Evolutionary conservation across 495 filamentous ascomycete genomes (phyloP).

Genomic region (Jackrogersella minutella): DNA sequence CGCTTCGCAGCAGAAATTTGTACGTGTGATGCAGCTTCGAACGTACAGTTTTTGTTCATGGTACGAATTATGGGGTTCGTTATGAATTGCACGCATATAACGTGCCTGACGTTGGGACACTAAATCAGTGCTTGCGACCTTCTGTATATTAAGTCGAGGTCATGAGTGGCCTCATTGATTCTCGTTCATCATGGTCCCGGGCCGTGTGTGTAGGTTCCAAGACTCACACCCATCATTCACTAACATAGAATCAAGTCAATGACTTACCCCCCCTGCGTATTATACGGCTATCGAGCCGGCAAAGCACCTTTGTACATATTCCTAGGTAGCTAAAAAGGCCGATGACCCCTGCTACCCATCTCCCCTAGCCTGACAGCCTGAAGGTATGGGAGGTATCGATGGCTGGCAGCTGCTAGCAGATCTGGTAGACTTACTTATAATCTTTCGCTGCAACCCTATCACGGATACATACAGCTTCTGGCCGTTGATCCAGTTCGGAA

Average conservation of each 20-base stretch:
- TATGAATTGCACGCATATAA: slow-evolving; percentile 38
- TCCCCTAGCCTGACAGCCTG: slow-evolving; percentile 30
- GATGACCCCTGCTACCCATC: slow-evolving; percentile 35
- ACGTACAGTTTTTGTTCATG: slow-evolving; percentile 29
- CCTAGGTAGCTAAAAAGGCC: slow-evolving; percentile 43
- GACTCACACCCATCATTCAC: slow-evolving; percentile 31
- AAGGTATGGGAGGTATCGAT: slow-evolving; percentile 22
- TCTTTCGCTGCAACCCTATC: slow-evolving; percentile 35
- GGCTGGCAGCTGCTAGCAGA: slow-evolving; percentile 30
- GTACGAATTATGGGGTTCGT: slow-evolving; percentile 38
- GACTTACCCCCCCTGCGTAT: slow-evolving; percentile 25
- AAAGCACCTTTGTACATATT: slow-evolving; percentile 29
- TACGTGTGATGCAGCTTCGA: slow-evolving; percentile 16
- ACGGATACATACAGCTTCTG: slow-evolving; percentile 37
- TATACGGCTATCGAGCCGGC: slow-evolving; percentile 38
- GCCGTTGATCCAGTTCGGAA: slow-evolving; percentile 33
- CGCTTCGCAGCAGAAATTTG: slow-evolving; percentile 24
- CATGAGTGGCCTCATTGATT: slow-evolving; percentile 42
- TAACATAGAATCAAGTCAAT: slow-evolving; percentile 12
- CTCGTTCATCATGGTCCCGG: slow-evolving; percentile 35
- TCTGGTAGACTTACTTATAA: slow-evolving; percentile 32
- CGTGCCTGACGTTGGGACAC: slow-evolving; percentile 37
- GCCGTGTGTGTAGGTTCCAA: slow-evolving; percentile 39
- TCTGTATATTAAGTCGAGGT: slow-evolving; percentile 46
- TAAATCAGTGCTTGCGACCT: slow-evolving; percentile 42